A percentile compares a stretch with the other conserved stretches of the same genome.
Conservation (phyloP, 306 rosid genomes). For the barrel medic (Medicago truncatula) region MtrunA17r5.0-ANR NC_053048.1:48865501-48866000, state of each 20-base stretch:
- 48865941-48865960: conserved; percentile 70
- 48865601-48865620: conserved; percentile 94
- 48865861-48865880: conserved; percentile 98
- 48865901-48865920: conserved; percentile 99
- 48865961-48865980: conserved; percentile 54
- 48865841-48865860: conserved; percentile 94
- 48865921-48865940: conserved; percentile 99
- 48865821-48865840: conserved; percentile 84
- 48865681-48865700: conserved; percentile 97
- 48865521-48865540: conserved; percentile 42
- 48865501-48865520: conserved; percentile 21
- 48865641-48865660: conserved; percentile 95
- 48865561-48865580: conserved; percentile 1
- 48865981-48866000: neutral
- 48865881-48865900: conserved; percentile 94
- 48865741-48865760: neutral
- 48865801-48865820: conserved; percentile 14
- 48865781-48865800: neutral
- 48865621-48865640: conserved; percentile 98
- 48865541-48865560: conserved; percentile 19
- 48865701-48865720: conserved; percentile 25
- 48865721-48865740: neutral
- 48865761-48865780: neutral
- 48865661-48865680: conserved; percentile 92
- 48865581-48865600: conserved; percentile 75